Evolutionary conservation across 2,329 filamentous ascomycete species (phyloP), one percentile per base, ranked within the genome.

Genomic region (Talaromyces albobiverticillius): DNA sequence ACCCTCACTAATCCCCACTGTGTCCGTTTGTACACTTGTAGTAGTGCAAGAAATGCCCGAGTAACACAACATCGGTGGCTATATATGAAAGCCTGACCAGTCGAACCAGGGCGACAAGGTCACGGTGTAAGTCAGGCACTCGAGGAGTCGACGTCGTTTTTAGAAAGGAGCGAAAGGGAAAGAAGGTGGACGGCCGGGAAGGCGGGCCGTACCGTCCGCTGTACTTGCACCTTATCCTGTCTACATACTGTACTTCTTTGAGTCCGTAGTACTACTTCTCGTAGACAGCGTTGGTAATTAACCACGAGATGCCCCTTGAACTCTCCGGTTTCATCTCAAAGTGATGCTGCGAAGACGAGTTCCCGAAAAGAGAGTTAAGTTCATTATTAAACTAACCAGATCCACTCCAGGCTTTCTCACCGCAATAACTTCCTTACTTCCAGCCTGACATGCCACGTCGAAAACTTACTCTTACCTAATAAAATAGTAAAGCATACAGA

Each of bases 141-240:
- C 23, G 40, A 25, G 3, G 18, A 4, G 40, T 22, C 13, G 40
- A 22, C 16, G n/a, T n/a, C n/a, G n/a, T n/a, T n/a, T n/a, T n/a
- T n/a, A n/a, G 10, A 25, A 14, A 42, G 13, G 22, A 42, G n/a
- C n/a, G 11, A 16, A 42, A 41, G 16, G 20, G 16, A 10, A 11
- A 43, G 16, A 43, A 18, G 32, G 16, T n/a, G n/a, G 32, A 14
- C 32, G 31, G 31, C 13, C 46, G 46, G 46, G 16, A 29, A 41
- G 16, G 23, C 46, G 46, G 46, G 34, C 34, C 46, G 46, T 49
- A 49, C 46, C 23, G 46, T 40, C 32, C 46, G n/a, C n/a, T n/a
- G 29, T 22, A 22, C 31, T n/a, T 16, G 14, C n/a, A n/a, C 32
- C 4, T 36, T 36, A 18, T 36, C 32, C 16, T n/a, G 29, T n/a